These are phyloP conservation scores for Verticillium nonalfalfae DNA, from an alignment of 2,329 filamentous ascomycete species.

Conservation along the genomic window DNA sequence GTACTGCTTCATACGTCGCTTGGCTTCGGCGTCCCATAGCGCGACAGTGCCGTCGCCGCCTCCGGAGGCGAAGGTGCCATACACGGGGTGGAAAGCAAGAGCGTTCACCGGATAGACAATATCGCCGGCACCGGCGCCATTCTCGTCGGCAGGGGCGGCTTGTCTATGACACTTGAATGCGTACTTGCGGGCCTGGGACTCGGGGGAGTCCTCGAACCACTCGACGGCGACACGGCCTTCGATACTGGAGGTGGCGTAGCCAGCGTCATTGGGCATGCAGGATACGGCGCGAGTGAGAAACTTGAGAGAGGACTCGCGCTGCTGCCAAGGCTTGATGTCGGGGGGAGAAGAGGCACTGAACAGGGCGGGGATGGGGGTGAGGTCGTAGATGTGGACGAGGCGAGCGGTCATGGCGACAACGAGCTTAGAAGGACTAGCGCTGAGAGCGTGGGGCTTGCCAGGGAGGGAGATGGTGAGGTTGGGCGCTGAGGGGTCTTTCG, in stretches of 20 bases:
- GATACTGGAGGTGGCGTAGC: constrained; percentile 88
- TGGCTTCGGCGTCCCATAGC: constrained; percentile 86
- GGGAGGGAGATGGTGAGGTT: constrained; percentile 67
- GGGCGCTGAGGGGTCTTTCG: constrained; percentile 40
- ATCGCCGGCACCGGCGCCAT: constrained; percentile 53
- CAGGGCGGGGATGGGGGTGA: constrained; percentile 57
- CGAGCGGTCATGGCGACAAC: constrained; percentile 95
- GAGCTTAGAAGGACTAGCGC: constrained; percentile 69
- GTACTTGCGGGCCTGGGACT: constrained; percentile 89
- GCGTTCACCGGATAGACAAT: constrained; percentile 90
- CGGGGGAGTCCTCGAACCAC: constrained; percentile 87
- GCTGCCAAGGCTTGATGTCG: constrained; percentile 76
- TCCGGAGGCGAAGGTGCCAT: constrained; percentile 81
- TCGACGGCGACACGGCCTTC: constrained; percentile 95
- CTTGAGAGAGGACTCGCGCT: constrained; percentile 87
- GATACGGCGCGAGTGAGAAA: constrained; percentile 91
- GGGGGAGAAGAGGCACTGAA: constrained; percentile 43
- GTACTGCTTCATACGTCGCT: constrained; percentile 84
- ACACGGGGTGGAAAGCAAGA: constrained; percentile 76
- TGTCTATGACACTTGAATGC: constrained; percentile 98
- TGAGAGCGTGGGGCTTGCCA: constrained; percentile 84
- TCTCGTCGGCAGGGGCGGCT: constrained; percentile 51
- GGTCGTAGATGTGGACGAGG: constrained; percentile 90
- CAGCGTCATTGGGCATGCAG: constrained; percentile 94
- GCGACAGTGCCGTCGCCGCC: constrained; percentile 90